A percentile compares a stretch with the other conserved stretches of the same genome.
phyloP scores from a whole-genome alignment of 495 filamentous ascomycete species.

The Aspergillus mulundensis region DNA sequence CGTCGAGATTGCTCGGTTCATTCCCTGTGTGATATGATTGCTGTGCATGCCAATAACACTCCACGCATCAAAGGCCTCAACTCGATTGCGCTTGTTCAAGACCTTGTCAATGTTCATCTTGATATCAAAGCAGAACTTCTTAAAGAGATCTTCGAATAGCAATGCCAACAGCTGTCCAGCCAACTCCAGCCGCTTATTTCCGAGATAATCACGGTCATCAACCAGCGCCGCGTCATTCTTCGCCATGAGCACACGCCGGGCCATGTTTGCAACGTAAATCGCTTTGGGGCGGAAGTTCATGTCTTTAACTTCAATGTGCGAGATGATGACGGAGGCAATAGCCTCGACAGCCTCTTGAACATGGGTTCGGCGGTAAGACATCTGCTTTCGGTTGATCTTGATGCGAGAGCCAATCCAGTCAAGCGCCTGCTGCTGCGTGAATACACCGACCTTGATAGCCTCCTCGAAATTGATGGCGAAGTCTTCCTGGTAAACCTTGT shows the following conservation, averaged over 20 bases:
- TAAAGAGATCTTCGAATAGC: slow-evolving; percentile 96
- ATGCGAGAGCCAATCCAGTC: slow-evolving; percentile 84
- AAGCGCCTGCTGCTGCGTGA: slow-evolving; percentile 89
- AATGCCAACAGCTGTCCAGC: slow-evolving; percentile 92
- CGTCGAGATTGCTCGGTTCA: slow-evolving; percentile 91
- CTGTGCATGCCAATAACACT: slow-evolving; percentile 71
- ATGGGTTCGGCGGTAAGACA: slow-evolving; percentile 58
- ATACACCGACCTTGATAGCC: slow-evolving; percentile 70
- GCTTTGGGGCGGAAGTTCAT: slow-evolving; percentile 94
- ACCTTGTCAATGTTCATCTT: slow-evolving; percentile 92
- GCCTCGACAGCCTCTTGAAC: slow-evolving; percentile 89
- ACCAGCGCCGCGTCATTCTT: slow-evolving; percentile 81
- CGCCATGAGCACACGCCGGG: slow-evolving; percentile 88
- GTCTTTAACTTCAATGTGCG: slow-evolving; percentile 84
- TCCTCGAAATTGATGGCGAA: slow-evolving; percentile 95
- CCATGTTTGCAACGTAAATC: slow-evolving; percentile 94
- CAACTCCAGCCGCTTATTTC: slow-evolving; percentile 93
- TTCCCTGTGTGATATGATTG: slow-evolving; percentile 78
- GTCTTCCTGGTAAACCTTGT: slow-evolving; percentile 83
- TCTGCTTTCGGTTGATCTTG: slow-evolving; percentile 70
- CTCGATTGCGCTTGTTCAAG: slow-evolving; percentile 81
- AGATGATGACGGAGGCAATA: slow-evolving; percentile 83
- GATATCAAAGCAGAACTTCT: slow-evolving; percentile 81
- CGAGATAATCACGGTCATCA: slow-evolving; percentile 95
- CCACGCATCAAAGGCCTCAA: slow-evolving; percentile 79